A percentile compares a stretch with the other conserved stretches of the same genome.
These are phyloP conservation scores for Acanthamoeba lugdunensis DNA, from an alignment of 208 protist species.

Conservation along the genomic window DNA sequence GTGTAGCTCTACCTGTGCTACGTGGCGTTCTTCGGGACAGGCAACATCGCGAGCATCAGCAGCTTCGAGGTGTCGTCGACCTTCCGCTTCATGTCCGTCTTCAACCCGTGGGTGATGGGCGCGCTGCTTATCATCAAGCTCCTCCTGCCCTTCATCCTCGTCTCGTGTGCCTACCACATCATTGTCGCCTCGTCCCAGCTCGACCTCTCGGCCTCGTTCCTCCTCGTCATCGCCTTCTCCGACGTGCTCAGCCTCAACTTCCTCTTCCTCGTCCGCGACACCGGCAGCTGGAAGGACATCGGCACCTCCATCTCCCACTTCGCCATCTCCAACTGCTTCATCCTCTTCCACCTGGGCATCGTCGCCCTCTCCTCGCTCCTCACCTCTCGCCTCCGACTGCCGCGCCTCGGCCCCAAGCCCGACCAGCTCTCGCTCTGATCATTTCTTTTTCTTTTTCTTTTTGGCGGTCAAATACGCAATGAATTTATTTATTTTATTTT, in stretches of 20 bases:
- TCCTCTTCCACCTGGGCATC: slow-evolving; percentile 65
- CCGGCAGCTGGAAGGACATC: slow-evolving; percentile 86
- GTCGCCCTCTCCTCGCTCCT: slow-evolving; percentile 55
- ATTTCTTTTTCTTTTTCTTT: no score
- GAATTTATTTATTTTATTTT: no score
- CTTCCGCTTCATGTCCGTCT: slow-evolving; percentile 83
- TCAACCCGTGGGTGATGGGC: slow-evolving; percentile 85
- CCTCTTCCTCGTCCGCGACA: slow-evolving; percentile 86
- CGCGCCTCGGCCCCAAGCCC: neutral
- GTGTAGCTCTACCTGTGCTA: slow-evolving; percentile 81
- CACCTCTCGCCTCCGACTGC: slow-evolving; percentile 43
- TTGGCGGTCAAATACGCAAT: no score
- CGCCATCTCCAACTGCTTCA: slow-evolving; percentile 81
- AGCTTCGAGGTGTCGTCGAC: slow-evolving; percentile 83
- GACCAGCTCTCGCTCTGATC: neutral
- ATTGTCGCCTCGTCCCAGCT: slow-evolving; percentile 75
- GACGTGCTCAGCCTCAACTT: slow-evolving; percentile 86
- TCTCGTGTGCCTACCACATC: slow-evolving; percentile 77
- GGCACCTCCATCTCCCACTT: slow-evolving; percentile 85
- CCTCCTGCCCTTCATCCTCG: slow-evolving; percentile 84
- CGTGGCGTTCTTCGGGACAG: slow-evolving; percentile 87
- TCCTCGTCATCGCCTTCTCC: slow-evolving; percentile 81
- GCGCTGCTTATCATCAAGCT: slow-evolving; percentile 84
- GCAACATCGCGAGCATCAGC: slow-evolving; percentile 86
- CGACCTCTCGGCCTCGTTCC: slow-evolving; percentile 75